Evolutionary conservation across 331 rosid species (phyloP).

Genomic region (Rhamnella rubrinervis): DNA sequence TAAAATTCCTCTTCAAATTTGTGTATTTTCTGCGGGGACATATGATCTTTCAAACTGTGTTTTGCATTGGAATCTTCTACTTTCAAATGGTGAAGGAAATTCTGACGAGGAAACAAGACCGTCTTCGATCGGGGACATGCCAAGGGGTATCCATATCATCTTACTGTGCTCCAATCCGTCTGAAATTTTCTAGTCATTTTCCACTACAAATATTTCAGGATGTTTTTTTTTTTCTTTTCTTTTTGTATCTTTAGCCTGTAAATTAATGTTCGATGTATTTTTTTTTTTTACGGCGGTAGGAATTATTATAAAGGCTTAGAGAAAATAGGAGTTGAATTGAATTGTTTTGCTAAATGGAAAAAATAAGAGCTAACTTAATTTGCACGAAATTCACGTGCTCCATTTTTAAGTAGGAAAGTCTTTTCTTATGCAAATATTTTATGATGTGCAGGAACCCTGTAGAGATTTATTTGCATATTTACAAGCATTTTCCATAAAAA

Average conservation of each 20-base stretch:
- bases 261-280: conserved; percentile 17
- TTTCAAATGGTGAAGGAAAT: conserved; percentile 30
- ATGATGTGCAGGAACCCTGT: no score
- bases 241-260: conserved; percentile 21
- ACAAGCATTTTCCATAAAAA: no score
- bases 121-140: conserved; percentile 66
- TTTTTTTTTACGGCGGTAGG: conserved; percentile 20
- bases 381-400: neutral
- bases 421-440: no score
- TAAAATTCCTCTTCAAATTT: conserved; percentile 83
- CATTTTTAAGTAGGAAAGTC: neutral
- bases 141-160: conserved; percentile 73
- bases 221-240: neutral
- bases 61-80: conserved; percentile 69
- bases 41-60: conserved; percentile 71
- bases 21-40: conserved; percentile 83
- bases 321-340: conserved; percentile 13
- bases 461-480: no score
- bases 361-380: conserved; percentile 3
- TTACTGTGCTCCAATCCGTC: conserved; percentile 70
- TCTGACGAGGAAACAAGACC: conserved; percentile 22
- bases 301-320: conserved; percentile 19
- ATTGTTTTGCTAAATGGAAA: conserved; percentile 3
- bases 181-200: neutral
- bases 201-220: neutral